Conservation (phyloP, 2,329 filamentous ascomycete species). For the Cladophialophora immunda region DNA sequence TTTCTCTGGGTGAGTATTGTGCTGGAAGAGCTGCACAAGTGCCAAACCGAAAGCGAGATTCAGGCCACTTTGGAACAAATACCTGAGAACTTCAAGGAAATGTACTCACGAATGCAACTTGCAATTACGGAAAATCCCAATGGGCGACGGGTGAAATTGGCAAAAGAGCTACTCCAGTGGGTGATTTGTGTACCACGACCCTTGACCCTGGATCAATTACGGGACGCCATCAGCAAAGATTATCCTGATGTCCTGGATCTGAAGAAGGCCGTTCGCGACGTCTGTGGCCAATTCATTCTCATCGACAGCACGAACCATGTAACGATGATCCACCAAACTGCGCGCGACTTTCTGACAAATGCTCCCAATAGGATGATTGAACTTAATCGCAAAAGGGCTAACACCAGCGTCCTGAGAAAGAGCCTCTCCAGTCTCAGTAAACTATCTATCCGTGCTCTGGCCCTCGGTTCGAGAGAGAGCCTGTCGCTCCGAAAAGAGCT, state of each 20-base stretch:
- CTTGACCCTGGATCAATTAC: conserved; percentile 42
- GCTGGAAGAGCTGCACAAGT: conserved; percentile 33
- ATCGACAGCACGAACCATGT: conserved; percentile 39
- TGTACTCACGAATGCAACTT: conserved; percentile 45
- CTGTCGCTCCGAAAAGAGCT: conserved; percentile 3
- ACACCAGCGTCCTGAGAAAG: conserved; percentile 19
- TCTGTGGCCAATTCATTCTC: conserved; percentile 44
- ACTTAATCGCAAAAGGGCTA: conserved; percentile 16
- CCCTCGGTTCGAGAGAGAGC: neutral
- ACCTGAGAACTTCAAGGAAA: conserved; percentile 42
- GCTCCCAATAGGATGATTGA: neutral
- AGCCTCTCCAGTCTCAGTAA: conserved; percentile 17
- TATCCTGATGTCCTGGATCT: conserved; percentile 38
- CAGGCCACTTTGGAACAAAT: conserved; percentile 38
- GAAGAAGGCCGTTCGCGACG: conserved; percentile 37
- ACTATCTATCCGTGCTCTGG: neutral
- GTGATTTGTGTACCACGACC: conserved; percentile 40
- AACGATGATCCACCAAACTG: conserved; percentile 44
- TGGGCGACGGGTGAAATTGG: conserved; percentile 26
- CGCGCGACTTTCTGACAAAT: conserved; percentile 38
- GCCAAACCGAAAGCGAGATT: conserved; percentile 36
- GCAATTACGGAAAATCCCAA: conserved; percentile 19
- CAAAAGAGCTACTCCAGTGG: conserved; percentile 42
- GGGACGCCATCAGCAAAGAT: conserved; percentile 40
- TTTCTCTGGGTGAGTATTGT: conserved; percentile 39